Conservation (phyloP, 805 yeast species). For the Barnettozyma botsteinii region DNA sequence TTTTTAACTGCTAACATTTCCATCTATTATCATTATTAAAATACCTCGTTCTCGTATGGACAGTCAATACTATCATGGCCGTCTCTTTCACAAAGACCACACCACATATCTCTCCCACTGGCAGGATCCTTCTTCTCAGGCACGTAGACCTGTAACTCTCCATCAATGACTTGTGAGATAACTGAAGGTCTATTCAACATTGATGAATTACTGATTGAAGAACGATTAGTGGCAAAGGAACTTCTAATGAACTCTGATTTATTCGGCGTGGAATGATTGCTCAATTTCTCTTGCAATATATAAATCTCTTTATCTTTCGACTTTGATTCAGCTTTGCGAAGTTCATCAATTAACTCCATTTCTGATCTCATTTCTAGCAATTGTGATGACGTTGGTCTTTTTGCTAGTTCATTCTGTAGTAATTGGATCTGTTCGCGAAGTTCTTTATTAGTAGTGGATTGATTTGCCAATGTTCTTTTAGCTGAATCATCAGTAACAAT, state of each 20-base stretch:
- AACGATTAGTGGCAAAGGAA: background rate
- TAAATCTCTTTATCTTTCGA: slow-evolving; percentile 23
- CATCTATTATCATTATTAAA: no score
- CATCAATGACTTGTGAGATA: slow-evolving; percentile 27
- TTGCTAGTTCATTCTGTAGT: slow-evolving; percentile 21
- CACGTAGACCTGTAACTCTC: slow-evolving; percentile 41
- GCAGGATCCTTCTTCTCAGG: slow-evolving; percentile 58
- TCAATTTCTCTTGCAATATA: slow-evolving; percentile 16
- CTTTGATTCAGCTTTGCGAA: slow-evolving; percentile 26
- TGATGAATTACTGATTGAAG: background rate
- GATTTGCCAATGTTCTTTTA: background rate
- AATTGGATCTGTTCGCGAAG: slow-evolving; percentile 21
- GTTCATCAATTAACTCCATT: slow-evolving; percentile 34
- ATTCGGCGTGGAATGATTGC: background rate
- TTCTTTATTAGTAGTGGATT: slow-evolving; percentile 21
- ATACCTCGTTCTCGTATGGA: slow-evolving; percentile 52
- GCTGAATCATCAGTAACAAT: background rate
- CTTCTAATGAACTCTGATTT: background rate
- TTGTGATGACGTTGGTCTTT: slow-evolving; percentile 38
- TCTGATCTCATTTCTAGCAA: slow-evolving; percentile 41
- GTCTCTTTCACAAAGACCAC: slow-evolving; percentile 85
- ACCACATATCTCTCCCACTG: slow-evolving; percentile 75
- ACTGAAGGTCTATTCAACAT: slow-evolving; percentile 20
- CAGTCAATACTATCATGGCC: slow-evolving; percentile 89
- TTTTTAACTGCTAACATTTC: background rate